phyloP scores from a whole-genome alignment of 2,329 filamentous ascomycete genomes.

The Trichophyton mentagrophytes region DNA sequence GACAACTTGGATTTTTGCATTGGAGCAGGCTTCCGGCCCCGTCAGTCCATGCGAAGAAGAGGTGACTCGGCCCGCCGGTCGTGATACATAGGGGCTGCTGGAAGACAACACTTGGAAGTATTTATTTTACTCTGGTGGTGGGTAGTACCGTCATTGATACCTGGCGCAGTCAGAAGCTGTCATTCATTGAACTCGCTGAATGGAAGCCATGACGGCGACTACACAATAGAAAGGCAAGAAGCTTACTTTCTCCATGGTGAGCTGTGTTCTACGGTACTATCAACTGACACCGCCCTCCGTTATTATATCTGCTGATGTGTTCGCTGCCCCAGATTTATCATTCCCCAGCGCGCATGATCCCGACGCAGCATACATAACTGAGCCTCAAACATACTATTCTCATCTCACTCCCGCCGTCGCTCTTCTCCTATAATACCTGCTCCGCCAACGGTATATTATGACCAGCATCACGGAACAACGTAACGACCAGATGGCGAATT shows the following conservation, averaged over 20 bases:
- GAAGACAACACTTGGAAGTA: not conserved
- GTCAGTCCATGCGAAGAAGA: not conserved
- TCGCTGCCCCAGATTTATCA: not conserved
- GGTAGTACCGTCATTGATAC: not conserved
- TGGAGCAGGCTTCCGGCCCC: not conserved
- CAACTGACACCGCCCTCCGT: not conserved
- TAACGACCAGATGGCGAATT: slow-evolving; percentile 3
- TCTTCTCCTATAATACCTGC: not conserved
- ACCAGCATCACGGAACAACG: not conserved
- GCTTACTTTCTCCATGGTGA: not conserved
- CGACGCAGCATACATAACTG: not conserved
- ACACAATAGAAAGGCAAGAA: slow-evolving; percentile 1
- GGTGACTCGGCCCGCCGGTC: not conserved
- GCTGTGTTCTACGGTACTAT: not conserved
- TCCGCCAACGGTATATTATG: not conserved
- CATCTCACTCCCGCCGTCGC: not conserved
- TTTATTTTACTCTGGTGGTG: not conserved
- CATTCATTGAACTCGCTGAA: not conserved
- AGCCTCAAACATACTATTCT: not conserved
- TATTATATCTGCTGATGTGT: not conserved
- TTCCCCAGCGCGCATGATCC: not conserved
- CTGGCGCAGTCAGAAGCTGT: not conserved
- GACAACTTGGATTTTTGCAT: not conserved
- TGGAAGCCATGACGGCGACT: slow-evolving; percentile 1
- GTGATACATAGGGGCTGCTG: not conserved